Base-by-base conservation (phyloP, 2,329 filamentous ascomycete genomes). In the Tolypocladium endophyticum region DNA sequence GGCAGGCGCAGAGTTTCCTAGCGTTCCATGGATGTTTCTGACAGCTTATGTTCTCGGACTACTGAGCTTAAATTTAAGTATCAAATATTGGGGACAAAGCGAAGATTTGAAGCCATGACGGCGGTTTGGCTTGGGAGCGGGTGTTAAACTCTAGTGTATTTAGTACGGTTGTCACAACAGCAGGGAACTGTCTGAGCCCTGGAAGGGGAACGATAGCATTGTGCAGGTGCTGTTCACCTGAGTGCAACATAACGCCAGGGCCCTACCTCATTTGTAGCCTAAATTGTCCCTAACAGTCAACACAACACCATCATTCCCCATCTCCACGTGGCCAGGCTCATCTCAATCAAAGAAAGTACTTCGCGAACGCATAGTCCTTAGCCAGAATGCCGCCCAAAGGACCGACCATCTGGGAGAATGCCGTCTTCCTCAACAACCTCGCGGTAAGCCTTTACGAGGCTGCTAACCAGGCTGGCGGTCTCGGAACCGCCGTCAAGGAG, bases 381-480 rank as follows among this genome's bases (percentile, higher is more conserved):
- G 43, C 33, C 28, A 53, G 35, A 9, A 70, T 69, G 68, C 59
- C 65, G 28, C 55, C 63, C 58, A 70, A 64, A 55, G 58, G 59
- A 16, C 38, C 53, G 18, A 50, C 62, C 18, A 61, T 64, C 43
- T 76, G 74, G 74, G 69, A 70, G 12, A 71, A 70, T 57, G 20
- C 67, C 45, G 65, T 61, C 1, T 69, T 77, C 60, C 70, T 76
- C 30, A 63, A 66, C 59, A 69, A 74, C 33, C 66, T 76, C 52
- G 60, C 65, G 11, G 57, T 75, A 16, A 68, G 64, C 11, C 65
- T 77, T 6, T 75, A 73, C 61, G 63, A 67, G 35, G 66, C 67
- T 14, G 65, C 68, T 16, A 65, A 68, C 41, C 59, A 62, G 1
- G 61, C 64, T n/a, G 66, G 65, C 8, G 66, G 60, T 14, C 67